Conservation (phyloP, 2,329 filamentous ascomycete genomes). For the Emmonsia crescens region DNA sequence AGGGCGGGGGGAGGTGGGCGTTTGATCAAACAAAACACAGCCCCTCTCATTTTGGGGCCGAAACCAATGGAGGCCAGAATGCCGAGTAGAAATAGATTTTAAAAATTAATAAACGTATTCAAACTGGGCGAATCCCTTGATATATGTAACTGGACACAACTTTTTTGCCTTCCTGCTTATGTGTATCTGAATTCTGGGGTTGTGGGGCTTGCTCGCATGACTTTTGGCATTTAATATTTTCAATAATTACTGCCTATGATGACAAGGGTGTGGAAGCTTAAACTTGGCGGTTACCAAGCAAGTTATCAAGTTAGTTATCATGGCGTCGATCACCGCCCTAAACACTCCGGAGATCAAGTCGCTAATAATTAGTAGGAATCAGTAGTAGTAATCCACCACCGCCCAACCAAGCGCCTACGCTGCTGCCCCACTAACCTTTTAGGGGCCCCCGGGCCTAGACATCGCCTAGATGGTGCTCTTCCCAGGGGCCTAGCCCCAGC, state of each 20-base stretch:
- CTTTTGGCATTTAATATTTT: neutral
- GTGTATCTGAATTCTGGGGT: too few species aligned
- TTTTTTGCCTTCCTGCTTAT: too few species aligned
- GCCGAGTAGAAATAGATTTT: neutral
- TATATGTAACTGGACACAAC: neutral
- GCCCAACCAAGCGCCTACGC: too few species aligned
- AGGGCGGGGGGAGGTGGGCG: neutral
- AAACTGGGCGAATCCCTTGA: neutral
- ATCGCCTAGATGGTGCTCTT: neutral
- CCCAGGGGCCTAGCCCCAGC: neutral
- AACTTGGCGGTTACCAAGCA: neutral
- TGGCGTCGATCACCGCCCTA: neutral
- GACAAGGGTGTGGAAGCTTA: neutral
- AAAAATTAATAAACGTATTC: neutral
- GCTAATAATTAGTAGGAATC: neutral
- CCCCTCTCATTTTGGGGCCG: neutral
- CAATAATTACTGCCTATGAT: neutral
- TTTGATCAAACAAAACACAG: neutral
- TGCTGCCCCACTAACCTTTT: neutral
- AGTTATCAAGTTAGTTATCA: too few species aligned
- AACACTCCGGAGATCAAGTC: neutral
- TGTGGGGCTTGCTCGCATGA: neutral
- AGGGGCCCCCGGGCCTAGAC: neutral
- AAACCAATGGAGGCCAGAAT: neutral
- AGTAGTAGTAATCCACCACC: too few species aligned